Evolutionary conservation across 192 early-diverging fungal genomes (phyloP).

Genomic region (Coemansia sp.): DNA sequence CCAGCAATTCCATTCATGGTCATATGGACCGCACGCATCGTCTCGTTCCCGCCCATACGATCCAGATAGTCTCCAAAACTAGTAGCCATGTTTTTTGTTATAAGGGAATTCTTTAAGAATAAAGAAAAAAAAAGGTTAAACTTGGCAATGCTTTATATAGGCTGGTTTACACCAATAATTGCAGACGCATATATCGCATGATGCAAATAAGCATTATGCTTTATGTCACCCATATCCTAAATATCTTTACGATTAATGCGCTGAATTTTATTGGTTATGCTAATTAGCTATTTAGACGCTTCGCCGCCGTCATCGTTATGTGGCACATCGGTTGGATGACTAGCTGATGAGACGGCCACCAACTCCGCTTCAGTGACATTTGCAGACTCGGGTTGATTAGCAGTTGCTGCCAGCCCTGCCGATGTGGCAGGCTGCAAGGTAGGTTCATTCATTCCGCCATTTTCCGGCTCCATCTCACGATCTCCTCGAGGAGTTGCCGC

Average conservation of each 20-base stretch:
- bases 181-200: no score
- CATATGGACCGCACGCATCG: constrained; percentile 28
- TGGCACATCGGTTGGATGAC: background rate
- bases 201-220: no score
- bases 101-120: background rate
- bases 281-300: no score
- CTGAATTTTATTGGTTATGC: no score
- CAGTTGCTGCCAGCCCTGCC: no score
- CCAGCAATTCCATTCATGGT: constrained; percentile 28
- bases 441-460: no score
- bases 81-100: constrained; percentile 13
- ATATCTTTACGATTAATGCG: no score
- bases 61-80: constrained; percentile 35
- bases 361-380: constrained; percentile 5
- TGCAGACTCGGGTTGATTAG: background rate
- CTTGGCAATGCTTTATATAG: background rate
- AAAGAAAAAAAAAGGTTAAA: constrained; percentile 2
- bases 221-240: no score
- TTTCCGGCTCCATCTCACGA: no score
- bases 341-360: background rate
- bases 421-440: no score
- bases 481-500: background rate
- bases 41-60: constrained; percentile 12
- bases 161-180: background rate
- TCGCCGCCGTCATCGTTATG: background rate